Evolutionary conservation across 139 green algal species (phyloP), one percentile per base, ranked within the genome.

Genomic region (Chlorella sp.): DNA sequence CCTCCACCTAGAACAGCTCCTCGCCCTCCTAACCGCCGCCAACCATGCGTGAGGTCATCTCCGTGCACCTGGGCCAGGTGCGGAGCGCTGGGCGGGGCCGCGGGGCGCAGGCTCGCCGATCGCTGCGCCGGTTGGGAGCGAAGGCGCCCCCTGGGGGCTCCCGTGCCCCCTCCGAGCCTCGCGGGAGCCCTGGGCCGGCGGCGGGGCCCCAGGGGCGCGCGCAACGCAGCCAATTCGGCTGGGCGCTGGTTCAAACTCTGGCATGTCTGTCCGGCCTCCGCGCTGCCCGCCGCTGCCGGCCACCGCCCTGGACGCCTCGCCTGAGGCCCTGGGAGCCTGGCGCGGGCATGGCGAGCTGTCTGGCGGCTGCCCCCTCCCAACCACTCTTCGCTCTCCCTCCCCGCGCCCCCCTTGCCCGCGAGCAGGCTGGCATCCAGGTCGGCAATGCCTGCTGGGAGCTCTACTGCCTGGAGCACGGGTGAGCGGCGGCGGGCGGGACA

Each of bases 371-470:
- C 35, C 27, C n/a, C 14, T 19, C n/a, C 70, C 31, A 55, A 58
- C 55, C 59, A 67, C 70, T 62, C 43, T 9, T 53, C 23, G 7
- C 58, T 23, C 43, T 51, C 23, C 1, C 67, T 14, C 43, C 19
- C 8, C 8, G 14, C 74, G n/a, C 63, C 11, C 15, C 8, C 31
- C 33, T 12, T 41, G 14, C 31, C 14, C 9, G 8, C 21, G 21
- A 15, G 33, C 79, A 84, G 67, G 79, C 79, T 67, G 82, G 82
- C 51, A 82, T 87, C 67, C 91, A 97, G 89, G 93, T 97, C 68
- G 95, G 95, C 77, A 99, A 99, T 78, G 93, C 95, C 90, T 99
- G 95, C 94, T 99, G 95, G 95, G 95, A 99, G 91, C 91, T 99
- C 33, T 99, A 98, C 90, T 98, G 95, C 90, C 86, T 98, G 70